Evolutionary conservation across 2,329 filamentous ascomycete genomes (phyloP).

Genomic region (Ascochyta lentis): DNA sequence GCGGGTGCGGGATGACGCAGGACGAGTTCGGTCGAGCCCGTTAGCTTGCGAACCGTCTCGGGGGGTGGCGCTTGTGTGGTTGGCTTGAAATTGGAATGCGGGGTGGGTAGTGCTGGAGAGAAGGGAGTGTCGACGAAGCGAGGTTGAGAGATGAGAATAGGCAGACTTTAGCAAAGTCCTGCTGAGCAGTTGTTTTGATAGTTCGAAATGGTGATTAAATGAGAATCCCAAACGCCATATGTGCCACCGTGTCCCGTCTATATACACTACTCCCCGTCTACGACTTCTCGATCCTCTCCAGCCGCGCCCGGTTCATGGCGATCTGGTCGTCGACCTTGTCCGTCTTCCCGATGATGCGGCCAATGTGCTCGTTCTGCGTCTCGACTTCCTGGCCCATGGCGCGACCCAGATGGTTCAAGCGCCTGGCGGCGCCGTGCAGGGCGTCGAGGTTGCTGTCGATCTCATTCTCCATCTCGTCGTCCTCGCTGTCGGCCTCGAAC

Average conservation of each 20-base stretch:
- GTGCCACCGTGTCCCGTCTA: background rate
- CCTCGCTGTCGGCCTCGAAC: slow-evolving; percentile 43
- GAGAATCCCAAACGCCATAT: background rate
- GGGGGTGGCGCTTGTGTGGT: no score
- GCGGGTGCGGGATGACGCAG: no score
- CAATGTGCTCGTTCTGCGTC: slow-evolving; percentile 77
- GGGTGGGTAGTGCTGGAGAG: no score
- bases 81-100: no score
- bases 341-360: slow-evolving; percentile 81
- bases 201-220: background rate
- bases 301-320: slow-evolving; percentile 74
- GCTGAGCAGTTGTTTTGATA: no score
- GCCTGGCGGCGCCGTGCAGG: slow-evolving; percentile 66
- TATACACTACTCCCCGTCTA: background rate
- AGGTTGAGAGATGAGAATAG: no score
- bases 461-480: slow-evolving; percentile 71
- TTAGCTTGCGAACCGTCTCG: no score
- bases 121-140: no score
- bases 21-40: no score
- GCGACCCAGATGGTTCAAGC: slow-evolving; percentile 74
- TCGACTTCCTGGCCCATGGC: slow-evolving; percentile 79
- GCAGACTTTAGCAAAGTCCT: no score
- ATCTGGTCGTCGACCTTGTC: slow-evolving; percentile 80
- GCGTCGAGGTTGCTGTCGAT: slow-evolving; percentile 55
- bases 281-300: slow-evolving; percentile 66